Base-by-base conservation (phyloP, 257 asterid genomes). In the Asclepias syriaca region DNA sequence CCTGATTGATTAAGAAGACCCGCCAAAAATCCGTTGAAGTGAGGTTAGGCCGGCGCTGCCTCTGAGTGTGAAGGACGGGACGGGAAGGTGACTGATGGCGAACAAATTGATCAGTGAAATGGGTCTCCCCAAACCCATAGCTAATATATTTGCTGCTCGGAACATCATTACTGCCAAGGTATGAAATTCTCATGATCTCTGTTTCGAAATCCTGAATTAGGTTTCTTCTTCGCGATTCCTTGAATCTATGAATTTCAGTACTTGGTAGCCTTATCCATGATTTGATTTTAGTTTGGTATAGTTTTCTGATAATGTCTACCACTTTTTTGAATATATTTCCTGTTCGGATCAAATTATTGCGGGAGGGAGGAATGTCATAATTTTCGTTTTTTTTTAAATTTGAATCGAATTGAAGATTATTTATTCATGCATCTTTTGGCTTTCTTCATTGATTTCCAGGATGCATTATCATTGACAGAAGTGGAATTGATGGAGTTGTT, bases 401-500 rank as follows among this genome's bases (percentile, higher is more conserved):
- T 58, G 65, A 5, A 40, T 45, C 15, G 21, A 66, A 6, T 11
- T 1, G 51, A 45, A 66, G 32, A 39, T 60, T 39, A 32, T 60
- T 14, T 29, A 1, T 24, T 29, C 43, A 5, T 13, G 43, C 6
- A 27, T 60, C 10, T 60, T 24, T 60, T 60, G n/a, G 10, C 19
- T 13, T 39, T 48, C 67, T 55, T 71, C 55, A 24, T 58, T 77
- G 48, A 60, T 65, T 81, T 71, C 59, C 76, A 91, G 97, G 97
- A 89, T 51, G 96, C 94, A 37, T 71, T 89, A 21, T 87, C 97
- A 45, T 75, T 87, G 8, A 83, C 93, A 49, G 97, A 91, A 63
- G 85, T 87, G 56, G 96, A 91, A 84, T 81, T 91, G 87, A 91
- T 89, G 97, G 96, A 91, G 81, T 75, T 91, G 80, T 77, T 88